A percentile compares a stretch with the other conserved stretches of the same genome.
Conservation (phyloP, 768 basidiomycete genomes). For the Dentipellis sp. region DNA sequence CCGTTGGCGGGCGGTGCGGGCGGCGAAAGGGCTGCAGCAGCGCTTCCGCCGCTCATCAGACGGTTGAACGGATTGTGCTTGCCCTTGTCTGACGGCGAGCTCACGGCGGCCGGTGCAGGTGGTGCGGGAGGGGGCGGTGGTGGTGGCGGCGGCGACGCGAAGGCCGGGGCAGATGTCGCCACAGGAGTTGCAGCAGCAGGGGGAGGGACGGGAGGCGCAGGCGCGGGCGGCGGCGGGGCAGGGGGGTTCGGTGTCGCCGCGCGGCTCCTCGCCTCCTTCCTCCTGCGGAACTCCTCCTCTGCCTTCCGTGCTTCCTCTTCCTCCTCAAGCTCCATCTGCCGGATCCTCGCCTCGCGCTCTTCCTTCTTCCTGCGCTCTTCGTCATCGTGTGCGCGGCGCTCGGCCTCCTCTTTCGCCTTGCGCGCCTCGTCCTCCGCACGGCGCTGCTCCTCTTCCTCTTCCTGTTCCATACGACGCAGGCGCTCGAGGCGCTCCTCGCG, state of each 20-base stretch:
- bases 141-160: slow-evolving; percentile 24
- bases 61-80: slow-evolving; percentile 78
- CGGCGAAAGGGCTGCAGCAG: slow-evolving; percentile 24
- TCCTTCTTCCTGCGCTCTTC: slow-evolving; percentile 20
- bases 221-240: slow-evolving; percentile 34
- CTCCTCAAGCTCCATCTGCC: slow-evolving; percentile 1
- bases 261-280: not conserved
- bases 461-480: slow-evolving; percentile 60
- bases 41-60: slow-evolving; percentile 41
- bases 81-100: slow-evolving; percentile 35
- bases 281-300: not conserved
- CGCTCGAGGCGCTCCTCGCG: slow-evolving; percentile 64
- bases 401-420: not conserved
- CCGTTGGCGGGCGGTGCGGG: slow-evolving; percentile 28
- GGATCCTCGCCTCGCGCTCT: slow-evolving; percentile 27
- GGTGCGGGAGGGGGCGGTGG: slow-evolving; percentile 32
- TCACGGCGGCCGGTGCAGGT: slow-evolving; percentile 22
- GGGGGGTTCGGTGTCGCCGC: not conserved
- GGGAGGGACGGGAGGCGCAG: slow-evolving; percentile 40
- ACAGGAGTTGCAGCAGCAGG: slow-evolving; percentile 26
- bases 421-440: slow-evolving; percentile 27
- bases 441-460: slow-evolving; percentile 48
- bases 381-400: not conserved
- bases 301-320: not conserved
- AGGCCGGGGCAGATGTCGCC: slow-evolving; percentile 20